Percentiles rank a stretch among this genome's conserved stretches.
These are phyloP conservation scores for Otatea glauca DNA, from an alignment of 176 grass and related monocot genomes.

Conservation along the genomic window DNA sequence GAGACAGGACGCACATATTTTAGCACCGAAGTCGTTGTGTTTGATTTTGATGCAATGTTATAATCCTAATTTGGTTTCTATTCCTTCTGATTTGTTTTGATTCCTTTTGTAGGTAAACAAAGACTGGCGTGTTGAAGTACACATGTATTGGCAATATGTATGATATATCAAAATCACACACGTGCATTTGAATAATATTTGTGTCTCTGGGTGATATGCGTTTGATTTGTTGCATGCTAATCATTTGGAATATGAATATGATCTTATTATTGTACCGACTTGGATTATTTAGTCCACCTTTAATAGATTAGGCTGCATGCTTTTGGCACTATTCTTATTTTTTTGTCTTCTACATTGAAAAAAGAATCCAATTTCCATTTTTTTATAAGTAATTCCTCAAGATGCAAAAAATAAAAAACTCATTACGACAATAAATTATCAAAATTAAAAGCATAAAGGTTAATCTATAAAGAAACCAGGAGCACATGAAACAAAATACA, in stretches of 20 bases:
- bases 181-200: conserved; percentile 23
- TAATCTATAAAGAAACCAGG: neutral
- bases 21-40: no score
- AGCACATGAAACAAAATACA: neutral
- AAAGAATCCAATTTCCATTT: neutral
- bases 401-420: neutral
- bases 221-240: conserved; percentile 38
- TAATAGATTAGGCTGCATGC: neutral
- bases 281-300: conserved; percentile 1
- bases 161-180: conserved; percentile 4
- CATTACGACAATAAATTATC: neutral
- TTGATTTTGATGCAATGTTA: conserved; percentile 26
- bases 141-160: neutral
- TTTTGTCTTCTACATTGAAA: neutral
- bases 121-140: neutral
- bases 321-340: neutral
- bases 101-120: neutral
- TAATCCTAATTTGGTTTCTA: neutral
- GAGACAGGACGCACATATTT: neutral
- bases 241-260: conserved; percentile 39
- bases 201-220: neutral
- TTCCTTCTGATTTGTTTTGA: neutral
- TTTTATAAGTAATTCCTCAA: neutral
- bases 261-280: neutral
- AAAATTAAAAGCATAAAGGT: neutral